Conservation (phyloP, 2,329 filamentous ascomycete species). For the Fusarium equiseti region DNA sequence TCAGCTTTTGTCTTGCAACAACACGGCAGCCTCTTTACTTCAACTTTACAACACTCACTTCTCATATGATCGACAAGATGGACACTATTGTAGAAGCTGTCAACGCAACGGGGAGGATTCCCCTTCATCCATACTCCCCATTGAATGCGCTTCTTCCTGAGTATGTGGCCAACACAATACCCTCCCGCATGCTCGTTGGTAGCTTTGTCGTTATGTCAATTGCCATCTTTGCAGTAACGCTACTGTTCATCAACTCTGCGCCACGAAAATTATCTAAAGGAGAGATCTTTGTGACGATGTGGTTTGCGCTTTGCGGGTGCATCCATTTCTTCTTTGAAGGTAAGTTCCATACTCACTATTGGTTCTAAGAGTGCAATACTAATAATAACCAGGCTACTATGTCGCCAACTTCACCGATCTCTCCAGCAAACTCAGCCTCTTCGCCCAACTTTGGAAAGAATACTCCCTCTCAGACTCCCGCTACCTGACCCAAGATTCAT, state of each 20-base stretch:
- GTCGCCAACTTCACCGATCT: conserved; percentile 58
- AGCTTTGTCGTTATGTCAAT: conserved; percentile 69
- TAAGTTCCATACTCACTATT: conserved; percentile 13
- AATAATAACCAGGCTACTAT: conserved; percentile 59
- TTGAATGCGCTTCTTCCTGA: conserved; percentile 69
- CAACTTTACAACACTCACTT: not conserved
- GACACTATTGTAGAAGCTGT: conserved; percentile 14
- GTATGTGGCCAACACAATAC: conserved; percentile 75
- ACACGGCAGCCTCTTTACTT: not conserved
- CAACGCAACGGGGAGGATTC: conserved; percentile 17
- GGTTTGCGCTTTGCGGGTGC: conserved; percentile 79
- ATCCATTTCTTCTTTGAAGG: conserved; percentile 60
- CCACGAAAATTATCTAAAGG: conserved; percentile 64
- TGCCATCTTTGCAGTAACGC: conserved; percentile 68
- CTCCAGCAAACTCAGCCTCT: conserved; percentile 55
- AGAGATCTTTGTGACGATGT: conserved; percentile 74
- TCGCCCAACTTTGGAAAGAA: conserved; percentile 70
- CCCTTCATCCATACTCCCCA: conserved; percentile 77
- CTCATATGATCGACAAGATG: conserved; percentile 17
- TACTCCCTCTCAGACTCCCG: conserved; percentile 69
- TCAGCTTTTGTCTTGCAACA: conserved; percentile 2
- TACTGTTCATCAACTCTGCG: conserved; percentile 63
- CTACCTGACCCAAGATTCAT: conserved; percentile 65
- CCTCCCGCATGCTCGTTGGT: conserved; percentile 68
- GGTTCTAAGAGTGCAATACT: not conserved